These are phyloP conservation scores for Phytophthora foliorum DNA, from an alignment of 352 stramenopile genomes.

Conservation along the genomic window DNA sequence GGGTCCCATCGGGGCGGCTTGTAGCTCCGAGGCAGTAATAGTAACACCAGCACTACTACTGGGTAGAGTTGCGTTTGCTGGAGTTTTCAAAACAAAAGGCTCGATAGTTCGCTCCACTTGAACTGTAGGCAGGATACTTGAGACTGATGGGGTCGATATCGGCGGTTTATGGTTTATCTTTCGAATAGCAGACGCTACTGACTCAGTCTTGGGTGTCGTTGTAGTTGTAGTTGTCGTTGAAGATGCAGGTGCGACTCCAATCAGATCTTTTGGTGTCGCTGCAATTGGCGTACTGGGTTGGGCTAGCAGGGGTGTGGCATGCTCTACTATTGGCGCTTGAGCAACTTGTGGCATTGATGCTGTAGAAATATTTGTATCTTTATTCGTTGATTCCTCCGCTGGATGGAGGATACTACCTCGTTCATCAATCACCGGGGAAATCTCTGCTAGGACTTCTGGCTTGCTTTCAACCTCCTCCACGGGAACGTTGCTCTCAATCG, in stretches of 20 bases:
- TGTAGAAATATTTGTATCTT: neutral
- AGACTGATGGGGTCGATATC: constrained; percentile 16
- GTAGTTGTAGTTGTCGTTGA: neutral
- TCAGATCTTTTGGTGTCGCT: neutral
- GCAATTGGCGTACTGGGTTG: neutral
- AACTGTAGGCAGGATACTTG: constrained; percentile 31
- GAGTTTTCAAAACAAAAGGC: constrained; percentile 21
- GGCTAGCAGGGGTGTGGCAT: neutral
- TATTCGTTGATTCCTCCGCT: neutral
- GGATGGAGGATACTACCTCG: neutral
- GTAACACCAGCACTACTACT: neutral
- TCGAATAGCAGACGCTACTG: neutral
- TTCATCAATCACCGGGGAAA: neutral
- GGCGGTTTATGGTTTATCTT: neutral
- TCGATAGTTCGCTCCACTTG: constrained; percentile 23
- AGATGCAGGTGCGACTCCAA: neutral
- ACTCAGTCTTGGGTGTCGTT: neutral
- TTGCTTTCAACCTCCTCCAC: neutral
- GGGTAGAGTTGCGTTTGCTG: neutral
- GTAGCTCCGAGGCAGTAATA: neutral
- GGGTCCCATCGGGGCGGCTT: neutral
- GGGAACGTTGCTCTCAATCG: neutral
- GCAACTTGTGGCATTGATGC: no score
- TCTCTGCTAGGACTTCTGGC: neutral
- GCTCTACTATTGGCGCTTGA: neutral